A percentile compares a stretch with the other conserved stretches of the same genome.
Conservation (phyloP, 192 early-diverging fungal genomes). For the Backusella circina region DNA sequence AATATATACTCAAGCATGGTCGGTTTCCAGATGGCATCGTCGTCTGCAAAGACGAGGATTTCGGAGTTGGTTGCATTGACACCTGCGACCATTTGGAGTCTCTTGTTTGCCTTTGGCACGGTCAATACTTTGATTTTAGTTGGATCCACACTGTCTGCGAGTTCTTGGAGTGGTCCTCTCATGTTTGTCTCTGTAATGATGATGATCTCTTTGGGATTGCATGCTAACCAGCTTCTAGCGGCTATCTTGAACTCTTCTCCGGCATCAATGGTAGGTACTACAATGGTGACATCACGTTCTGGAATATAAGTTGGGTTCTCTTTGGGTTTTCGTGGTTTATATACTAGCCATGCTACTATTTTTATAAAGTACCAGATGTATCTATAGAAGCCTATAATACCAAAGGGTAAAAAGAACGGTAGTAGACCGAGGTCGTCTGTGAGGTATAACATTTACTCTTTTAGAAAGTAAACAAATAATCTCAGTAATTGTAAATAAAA, state of each 20-base stretch:
- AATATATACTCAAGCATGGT: slow-evolving; percentile 61
- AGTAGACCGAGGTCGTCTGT: slow-evolving; percentile 56
- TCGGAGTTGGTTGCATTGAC: slow-evolving; percentile 59
- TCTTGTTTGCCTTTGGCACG: slow-evolving; percentile 57
- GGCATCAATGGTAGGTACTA: slow-evolving; percentile 75
- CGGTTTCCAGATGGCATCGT: slow-evolving; percentile 68
- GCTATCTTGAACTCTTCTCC: slow-evolving; percentile 72
- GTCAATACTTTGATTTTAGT: slow-evolving; percentile 50
- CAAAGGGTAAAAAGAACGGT: slow-evolving; percentile 66
- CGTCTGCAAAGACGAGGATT: slow-evolving; percentile 67
- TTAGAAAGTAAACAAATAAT: not conserved
- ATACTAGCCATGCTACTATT: slow-evolving; percentile 58
- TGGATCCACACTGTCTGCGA: slow-evolving; percentile 61
- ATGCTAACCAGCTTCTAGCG: slow-evolving; percentile 56
- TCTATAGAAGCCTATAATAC: slow-evolving; percentile 69
- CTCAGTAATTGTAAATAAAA: not conserved
- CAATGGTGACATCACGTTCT: slow-evolving; percentile 63
- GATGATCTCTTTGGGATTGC: slow-evolving; percentile 66
- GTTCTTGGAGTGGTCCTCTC: slow-evolving; percentile 45
- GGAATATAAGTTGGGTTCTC: slow-evolving; percentile 52
- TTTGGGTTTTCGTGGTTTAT: slow-evolving; percentile 57
- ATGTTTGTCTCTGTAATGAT: slow-evolving; percentile 63
- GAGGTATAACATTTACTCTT: slow-evolving; percentile 55
- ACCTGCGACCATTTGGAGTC: slow-evolving; percentile 68
- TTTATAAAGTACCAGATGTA: slow-evolving; percentile 70